These are phyloP conservation scores for Kwoniella sp. DNA, from an alignment of 768 basidiomycete species.

Conservation along the genomic window DNA sequence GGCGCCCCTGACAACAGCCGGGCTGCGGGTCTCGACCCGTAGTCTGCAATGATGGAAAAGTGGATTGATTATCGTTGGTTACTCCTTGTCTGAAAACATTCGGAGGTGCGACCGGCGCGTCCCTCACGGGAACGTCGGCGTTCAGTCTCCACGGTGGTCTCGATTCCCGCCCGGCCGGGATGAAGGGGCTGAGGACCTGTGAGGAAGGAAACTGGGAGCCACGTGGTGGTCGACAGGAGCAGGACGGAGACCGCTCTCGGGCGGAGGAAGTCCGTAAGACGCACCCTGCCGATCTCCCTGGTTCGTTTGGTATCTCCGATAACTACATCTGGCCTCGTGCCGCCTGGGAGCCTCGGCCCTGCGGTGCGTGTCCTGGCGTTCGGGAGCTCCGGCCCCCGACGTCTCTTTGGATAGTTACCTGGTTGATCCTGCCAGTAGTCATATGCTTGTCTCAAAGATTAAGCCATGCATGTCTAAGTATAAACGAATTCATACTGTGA, in stretches of 20 bases:
- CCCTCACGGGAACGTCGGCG: slow-evolving; percentile 22
- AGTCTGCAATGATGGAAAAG: slow-evolving; percentile 35
- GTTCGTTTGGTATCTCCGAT: slow-evolving; percentile 1
- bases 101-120: slow-evolving; percentile 47
- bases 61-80: slow-evolving; percentile 52
- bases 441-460: slow-evolving; percentile 80
- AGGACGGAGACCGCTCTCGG: no score
- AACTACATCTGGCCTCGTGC: slow-evolving; percentile 15
- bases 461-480: slow-evolving; percentile 79
- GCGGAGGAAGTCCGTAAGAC: no score
- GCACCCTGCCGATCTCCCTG: slow-evolving; percentile 1
- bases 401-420: slow-evolving; percentile 61
- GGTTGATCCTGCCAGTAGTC: slow-evolving; percentile 81
- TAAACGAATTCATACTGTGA: slow-evolving; percentile 69
- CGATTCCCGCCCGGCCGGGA: slow-evolving; percentile 47
- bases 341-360: no score
- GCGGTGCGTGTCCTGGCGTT: slow-evolving; percentile 15
- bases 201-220: slow-evolving; percentile 55
- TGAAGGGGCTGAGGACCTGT: slow-evolving; percentile 53
- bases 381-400: slow-evolving; percentile 9
- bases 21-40: slow-evolving; percentile 2
- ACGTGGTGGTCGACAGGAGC: slow-evolving; percentile 23
- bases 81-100: slow-evolving; percentile 50
- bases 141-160: slow-evolving; percentile 50
- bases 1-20: neutral